These are phyloP conservation scores for Phaffia rhodozyma DNA, from an alignment of 1,284 basidiomycete species.

Conservation along the genomic window DNA sequence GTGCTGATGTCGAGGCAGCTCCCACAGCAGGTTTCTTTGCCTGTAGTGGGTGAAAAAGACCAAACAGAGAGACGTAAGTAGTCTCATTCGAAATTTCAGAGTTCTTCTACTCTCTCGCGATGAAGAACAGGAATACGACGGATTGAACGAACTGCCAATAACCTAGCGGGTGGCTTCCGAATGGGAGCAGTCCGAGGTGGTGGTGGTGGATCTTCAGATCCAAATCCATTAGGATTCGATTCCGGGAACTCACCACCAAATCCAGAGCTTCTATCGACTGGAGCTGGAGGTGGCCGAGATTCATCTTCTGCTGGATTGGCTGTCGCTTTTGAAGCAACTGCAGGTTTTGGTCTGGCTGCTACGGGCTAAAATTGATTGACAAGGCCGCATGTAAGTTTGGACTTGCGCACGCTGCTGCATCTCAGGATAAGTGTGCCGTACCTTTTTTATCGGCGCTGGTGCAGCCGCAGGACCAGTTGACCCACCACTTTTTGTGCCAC, in stretches of 20 bases:
- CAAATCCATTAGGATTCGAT: constrained; percentile 3
- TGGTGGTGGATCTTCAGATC: constrained; percentile 9
- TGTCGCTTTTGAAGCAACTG: background rate
- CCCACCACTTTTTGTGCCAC: background rate
- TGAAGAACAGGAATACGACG: background rate
- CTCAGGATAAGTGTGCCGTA: background rate
- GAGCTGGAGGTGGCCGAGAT: constrained; percentile 3
- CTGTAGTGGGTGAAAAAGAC: constrained; percentile 38
- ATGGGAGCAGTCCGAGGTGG: background rate
- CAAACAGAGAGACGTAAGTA: background rate
- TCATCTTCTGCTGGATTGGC: background rate
- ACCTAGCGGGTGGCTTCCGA: background rate
- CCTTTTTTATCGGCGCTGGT: constrained; percentile 12
- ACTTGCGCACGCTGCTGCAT: background rate
- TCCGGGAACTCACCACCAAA: constrained; percentile 15
- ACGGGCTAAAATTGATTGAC: background rate
- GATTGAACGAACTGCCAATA: background rate
- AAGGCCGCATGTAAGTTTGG: background rate
- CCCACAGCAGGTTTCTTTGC: constrained; percentile 44
- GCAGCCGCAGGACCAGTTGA: background rate
- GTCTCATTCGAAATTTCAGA: too few species aligned
- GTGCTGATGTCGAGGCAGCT: constrained; percentile 19
- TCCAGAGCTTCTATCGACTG: constrained; percentile 4
- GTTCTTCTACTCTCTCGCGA: background rate
- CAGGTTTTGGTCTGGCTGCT: background rate